Evolutionary conservation across 805 yeast species (phyloP), one percentile per base, ranked within the genome.

Genomic region (Yarrowia sp.): DNA sequence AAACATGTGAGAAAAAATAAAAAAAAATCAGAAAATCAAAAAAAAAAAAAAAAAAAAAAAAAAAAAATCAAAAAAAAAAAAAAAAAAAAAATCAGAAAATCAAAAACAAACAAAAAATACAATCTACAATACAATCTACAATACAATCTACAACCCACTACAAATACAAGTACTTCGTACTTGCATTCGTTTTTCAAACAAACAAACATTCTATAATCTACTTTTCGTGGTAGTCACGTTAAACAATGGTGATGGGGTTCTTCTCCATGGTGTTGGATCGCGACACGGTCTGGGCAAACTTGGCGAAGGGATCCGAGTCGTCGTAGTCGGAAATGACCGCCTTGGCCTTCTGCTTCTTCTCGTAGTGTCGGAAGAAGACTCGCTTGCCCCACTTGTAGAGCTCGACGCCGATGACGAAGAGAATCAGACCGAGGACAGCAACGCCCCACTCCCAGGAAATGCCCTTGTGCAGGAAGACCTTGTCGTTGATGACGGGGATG

Each of bases 371-470:
- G 74, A 74, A 82, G 73, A 84, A 85, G 4, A 79, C 68, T 74
- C 96, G 83, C 79, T 91, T 91, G 73, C 76, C 70, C 76, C 80
- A 84, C 76, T 91, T 91, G 84, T 88, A 90, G 9, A 79, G 67
- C 76, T 91, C 97, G 70, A 85, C 83, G 9, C 87, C 86, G 7
- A 77, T 68, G 71, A 90, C 80, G 75, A 87, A 91, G 5, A 85
- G 68, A 3, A 88, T 79, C 70, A 87, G 83, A 0, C 85, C 90
- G 70, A 88, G 79, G 49, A 77, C 67, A 0, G 91, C 84, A 69
- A 90, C 77, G 15, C 90, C 94, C 96, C 96, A 91, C 79, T 91
- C 96, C 78, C 86, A 86, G 10, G 87, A 84, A 70, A 91, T 90
- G 9, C 87, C 85, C 38, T 77, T 80, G 76, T 91, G 97, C 72